Evolutionary conservation across 805 yeast genomes (phyloP), one percentile per base, ranked within the genome.

Genomic region (Kazachstania taianensis): DNA sequence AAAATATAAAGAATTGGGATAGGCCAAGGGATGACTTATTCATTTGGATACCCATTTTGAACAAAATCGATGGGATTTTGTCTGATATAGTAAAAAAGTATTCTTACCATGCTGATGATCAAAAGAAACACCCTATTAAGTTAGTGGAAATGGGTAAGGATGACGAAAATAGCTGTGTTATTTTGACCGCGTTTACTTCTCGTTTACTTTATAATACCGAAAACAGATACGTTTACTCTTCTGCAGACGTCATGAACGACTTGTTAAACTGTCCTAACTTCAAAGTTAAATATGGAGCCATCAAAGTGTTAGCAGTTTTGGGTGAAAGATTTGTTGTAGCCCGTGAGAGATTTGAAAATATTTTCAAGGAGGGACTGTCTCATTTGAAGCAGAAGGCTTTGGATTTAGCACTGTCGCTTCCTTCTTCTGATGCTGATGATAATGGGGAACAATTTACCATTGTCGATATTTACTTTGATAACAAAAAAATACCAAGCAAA

Each of bases 41-140:
- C 41, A 78, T 77, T 40, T 87, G 94, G 92, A 72, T 82, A 20
- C 70, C 79, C 0, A 74, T 83, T 1, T 63, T 89, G 46, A 81
- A 85, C 55, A 66, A 78, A 46, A 74, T 87, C 50, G 96, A 87
- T 52, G 68, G 64, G 9, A 67, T 83, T 5, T 61, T 83, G 36
- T 81, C 75, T 35, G 46, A 49, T 3, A 61, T 70, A 16, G 69
- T 81, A 12, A 59, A 59, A 6, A 73, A 73, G 41, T 80, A 83
- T 48, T 36, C 44, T 2, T 55, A 57, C 33, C 41, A 43, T 8
- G 40, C 52, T 5, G 24, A 42, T 6, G 58, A 55, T 23, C 56
- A 77, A 36, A 67, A 63, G 24, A 64, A 65, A 10, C 69, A 68
- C 14, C 48, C 57, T 35, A 69, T 74, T 4, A 66, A 58, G 30